Evolutionary conservation across 228 moss, liverwort and hornwort species (phyloP).

Genomic region (Sphagnum magellanicum): DNA sequence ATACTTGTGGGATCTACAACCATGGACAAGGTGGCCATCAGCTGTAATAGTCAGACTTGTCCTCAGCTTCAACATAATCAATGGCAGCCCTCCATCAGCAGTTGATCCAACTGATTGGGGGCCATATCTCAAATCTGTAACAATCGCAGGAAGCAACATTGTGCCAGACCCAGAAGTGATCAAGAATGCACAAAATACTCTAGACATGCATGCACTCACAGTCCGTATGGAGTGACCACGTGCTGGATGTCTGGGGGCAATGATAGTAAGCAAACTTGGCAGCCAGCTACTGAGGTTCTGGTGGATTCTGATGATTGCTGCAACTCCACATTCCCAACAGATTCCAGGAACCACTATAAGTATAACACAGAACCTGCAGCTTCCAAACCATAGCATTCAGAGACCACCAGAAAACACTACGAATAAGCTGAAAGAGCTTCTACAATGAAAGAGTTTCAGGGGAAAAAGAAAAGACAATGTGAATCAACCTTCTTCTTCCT

Average conservation of each 20-base stretch:
- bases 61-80: no score
- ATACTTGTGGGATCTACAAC: no score
- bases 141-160: no score
- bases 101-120: no score
- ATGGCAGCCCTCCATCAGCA: no score
- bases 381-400: background rate
- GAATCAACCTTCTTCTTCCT: constrained; percentile 76
- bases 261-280: constrained; percentile 69
- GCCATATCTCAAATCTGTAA: no score
- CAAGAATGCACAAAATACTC: background rate
- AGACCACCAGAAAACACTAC: background rate
- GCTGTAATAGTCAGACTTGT: no score
- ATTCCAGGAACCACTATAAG: background rate
- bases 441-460: background rate
- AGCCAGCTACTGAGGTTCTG: constrained; percentile 51
- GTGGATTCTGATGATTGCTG: constrained; percentile 68
- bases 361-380: background rate
- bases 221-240: constrained; percentile 40
- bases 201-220: constrained; percentile 22
- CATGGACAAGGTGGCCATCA: no score
- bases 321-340: background rate
- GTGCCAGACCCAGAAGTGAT: no score
- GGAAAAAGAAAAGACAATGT: background rate
- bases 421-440: background rate
- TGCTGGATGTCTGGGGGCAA: constrained; percentile 83